phyloP scores from a whole-genome alignment of 768 basidiomycete genomes.

The Serendipita vermifera region DNA sequence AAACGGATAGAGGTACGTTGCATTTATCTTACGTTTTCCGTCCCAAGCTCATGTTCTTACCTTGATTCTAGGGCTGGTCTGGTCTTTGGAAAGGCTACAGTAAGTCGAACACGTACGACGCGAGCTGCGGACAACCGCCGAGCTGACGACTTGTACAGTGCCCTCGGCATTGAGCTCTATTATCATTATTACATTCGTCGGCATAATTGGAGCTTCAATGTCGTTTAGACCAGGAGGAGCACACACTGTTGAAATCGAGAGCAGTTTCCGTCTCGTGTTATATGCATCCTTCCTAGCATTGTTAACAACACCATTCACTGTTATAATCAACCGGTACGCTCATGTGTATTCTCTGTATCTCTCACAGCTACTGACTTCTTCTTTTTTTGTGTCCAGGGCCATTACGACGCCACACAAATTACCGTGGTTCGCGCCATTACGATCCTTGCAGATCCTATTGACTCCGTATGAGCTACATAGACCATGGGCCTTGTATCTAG shows the following conservation, averaged over 20 bases:
- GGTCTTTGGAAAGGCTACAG: slow-evolving; percentile 76
- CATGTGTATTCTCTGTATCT: neutral
- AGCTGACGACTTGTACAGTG: slow-evolving; percentile 29
- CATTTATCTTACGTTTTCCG: neutral
- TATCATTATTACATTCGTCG: slow-evolving; percentile 43
- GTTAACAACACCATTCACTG: slow-evolving; percentile 51
- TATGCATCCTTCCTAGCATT: slow-evolving; percentile 57
- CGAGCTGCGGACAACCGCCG: slow-evolving; percentile 18
- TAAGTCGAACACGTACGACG: slow-evolving; percentile 20
- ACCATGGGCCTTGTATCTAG: slow-evolving; percentile 71
- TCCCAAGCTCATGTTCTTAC: slow-evolving; percentile 1
- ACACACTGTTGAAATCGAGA: slow-evolving; percentile 46
- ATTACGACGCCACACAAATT: slow-evolving; percentile 74
- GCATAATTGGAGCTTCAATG: slow-evolving; percentile 37
- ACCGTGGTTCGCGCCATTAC: slow-evolving; percentile 43
- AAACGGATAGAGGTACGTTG: slow-evolving; percentile 53
- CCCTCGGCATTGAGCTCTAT: slow-evolving; percentile 37
- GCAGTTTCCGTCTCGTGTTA: slow-evolving; percentile 45
- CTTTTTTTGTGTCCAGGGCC: slow-evolving; percentile 33
- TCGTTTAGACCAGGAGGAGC: slow-evolving; percentile 46
- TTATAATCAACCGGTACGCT: slow-evolving; percentile 63
- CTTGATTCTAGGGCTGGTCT: slow-evolving; percentile 38
- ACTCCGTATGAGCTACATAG: slow-evolving; percentile 68
- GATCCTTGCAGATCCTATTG: slow-evolving; percentile 54
- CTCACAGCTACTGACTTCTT: slow-evolving; percentile 8